Conservation (phyloP, 345 rosid species). For the Eucalyptus curtisii region DNA sequence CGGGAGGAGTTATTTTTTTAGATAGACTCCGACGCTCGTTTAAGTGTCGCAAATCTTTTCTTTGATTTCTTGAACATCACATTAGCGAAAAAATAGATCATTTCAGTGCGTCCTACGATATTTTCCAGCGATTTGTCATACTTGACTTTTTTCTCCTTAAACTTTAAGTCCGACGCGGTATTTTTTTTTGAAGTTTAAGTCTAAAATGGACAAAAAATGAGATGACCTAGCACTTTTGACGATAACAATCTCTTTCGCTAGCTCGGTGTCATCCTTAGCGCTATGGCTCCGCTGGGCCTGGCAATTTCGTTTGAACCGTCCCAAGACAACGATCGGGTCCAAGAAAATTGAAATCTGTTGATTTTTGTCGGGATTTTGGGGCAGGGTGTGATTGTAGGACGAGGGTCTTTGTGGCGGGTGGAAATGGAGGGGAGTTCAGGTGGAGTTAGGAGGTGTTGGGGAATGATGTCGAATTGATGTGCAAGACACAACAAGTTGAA, state of each 20-base stretch:
- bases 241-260: not conserved
- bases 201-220: not conserved
- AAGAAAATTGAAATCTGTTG: not conserved
- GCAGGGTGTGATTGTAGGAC: not conserved
- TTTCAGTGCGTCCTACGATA: not conserved
- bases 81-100: not conserved
- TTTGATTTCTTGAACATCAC: not conserved
- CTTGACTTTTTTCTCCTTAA: not conserved
- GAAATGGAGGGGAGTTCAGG: slow-evolving; percentile 1
- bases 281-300: not conserved
- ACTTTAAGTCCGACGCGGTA: not conserved
- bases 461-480: not conserved
- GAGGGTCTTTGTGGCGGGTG: not conserved
- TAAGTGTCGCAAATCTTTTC: not conserved
- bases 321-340: not conserved
- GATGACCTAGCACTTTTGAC: not conserved
- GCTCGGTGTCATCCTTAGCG: not conserved
- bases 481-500: slow-evolving; percentile 87
- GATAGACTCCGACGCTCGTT: not conserved
- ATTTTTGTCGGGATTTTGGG: not conserved
- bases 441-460: not conserved
- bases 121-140: not conserved
- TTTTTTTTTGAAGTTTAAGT: not conserved
- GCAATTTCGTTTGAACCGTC: not conserved
- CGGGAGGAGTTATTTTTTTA: not conserved